These are phyloP conservation scores for Aschersonia sp. DNA, from an alignment of 2,329 filamentous ascomycete genomes.

Conservation along the genomic window DNA sequence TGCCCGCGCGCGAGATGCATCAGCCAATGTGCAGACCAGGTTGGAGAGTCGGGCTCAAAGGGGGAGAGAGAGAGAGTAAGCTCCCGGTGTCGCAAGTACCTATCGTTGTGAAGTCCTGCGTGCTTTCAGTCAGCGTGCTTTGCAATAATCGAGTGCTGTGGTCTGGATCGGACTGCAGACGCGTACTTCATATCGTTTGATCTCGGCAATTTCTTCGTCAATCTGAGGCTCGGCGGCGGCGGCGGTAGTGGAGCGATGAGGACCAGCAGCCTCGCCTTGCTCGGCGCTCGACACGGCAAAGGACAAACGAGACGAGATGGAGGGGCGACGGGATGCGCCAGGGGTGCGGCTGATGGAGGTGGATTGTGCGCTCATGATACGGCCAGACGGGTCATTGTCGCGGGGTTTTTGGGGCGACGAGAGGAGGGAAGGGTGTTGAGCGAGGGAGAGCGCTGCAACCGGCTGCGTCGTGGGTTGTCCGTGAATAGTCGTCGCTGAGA, in stretches of 20 bases:
- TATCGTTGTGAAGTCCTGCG: conserved; percentile 83
- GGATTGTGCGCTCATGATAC: conserved; percentile 35
- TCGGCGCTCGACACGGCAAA: conserved; percentile 53
- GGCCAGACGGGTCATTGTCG: conserved; percentile 20
- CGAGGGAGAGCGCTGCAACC: no score
- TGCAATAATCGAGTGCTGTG: no score
- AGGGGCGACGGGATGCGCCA: conserved; percentile 32
- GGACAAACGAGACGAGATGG: conserved; percentile 50
- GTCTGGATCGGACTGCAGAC: background rate
- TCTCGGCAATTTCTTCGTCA: conserved; percentile 91
- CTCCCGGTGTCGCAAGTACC: conserved; percentile 25
- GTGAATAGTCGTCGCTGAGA: no score
- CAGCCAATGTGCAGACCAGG: no score
- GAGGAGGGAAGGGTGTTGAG: no score
- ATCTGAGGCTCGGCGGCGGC: conserved; percentile 54
- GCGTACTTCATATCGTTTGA: conserved; percentile 81
- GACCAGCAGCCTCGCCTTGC: conserved; percentile 39
- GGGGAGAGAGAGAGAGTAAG: background rate
- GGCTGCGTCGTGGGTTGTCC: no score
- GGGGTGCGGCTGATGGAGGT: conserved; percentile 29
- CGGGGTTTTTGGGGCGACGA: background rate
- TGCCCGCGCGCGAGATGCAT: no score
- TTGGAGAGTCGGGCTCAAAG: background rate
- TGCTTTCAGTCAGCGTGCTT: background rate
- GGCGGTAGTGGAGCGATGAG: conserved; percentile 13